These are phyloP conservation scores for Amanita molliuscula DNA, from an alignment of 768 basidiomycete species.

Conservation along the genomic window DNA sequence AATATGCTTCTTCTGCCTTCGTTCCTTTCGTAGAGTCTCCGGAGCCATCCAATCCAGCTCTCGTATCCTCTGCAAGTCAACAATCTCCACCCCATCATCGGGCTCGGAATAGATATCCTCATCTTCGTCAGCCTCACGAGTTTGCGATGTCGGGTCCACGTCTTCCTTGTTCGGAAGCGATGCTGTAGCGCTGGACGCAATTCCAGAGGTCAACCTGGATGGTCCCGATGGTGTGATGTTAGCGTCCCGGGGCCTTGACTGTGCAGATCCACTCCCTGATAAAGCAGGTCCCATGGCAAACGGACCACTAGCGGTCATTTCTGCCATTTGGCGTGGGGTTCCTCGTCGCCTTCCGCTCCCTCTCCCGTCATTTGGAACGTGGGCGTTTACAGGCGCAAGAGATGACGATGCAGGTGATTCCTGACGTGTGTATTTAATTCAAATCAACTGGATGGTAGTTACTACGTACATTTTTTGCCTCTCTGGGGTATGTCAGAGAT, in stretches of 20 bases:
- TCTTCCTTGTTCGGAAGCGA: slow-evolving; percentile 38
- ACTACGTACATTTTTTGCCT: slow-evolving; percentile 23
- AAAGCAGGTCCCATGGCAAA: slow-evolving; percentile 81
- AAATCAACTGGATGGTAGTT: slow-evolving; percentile 18
- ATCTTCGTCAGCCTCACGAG: slow-evolving; percentile 30
- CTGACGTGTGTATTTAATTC: slow-evolving; percentile 11
- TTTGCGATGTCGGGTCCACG: slow-evolving; percentile 12
- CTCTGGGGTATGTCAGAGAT: slow-evolving; percentile 25
- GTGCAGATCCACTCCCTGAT: slow-evolving; percentile 44
- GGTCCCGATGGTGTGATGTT: slow-evolving; percentile 31
- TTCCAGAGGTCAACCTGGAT: slow-evolving; percentile 31
- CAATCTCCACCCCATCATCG: slow-evolving; percentile 79
- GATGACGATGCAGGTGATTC: background rate
- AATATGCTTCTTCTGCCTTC: slow-evolving; percentile 20
- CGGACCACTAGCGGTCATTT: slow-evolving; percentile 82
- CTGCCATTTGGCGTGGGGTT: slow-evolving; percentile 38
- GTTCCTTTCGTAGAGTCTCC: slow-evolving; percentile 52
- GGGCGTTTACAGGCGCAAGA: slow-evolving; percentile 24
- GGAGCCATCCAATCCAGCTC: slow-evolving; percentile 88
- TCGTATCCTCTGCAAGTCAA: slow-evolving; percentile 71
- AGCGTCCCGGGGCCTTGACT: slow-evolving; percentile 41
- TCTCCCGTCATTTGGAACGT: slow-evolving; percentile 36
- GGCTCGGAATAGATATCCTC: slow-evolving; percentile 77
- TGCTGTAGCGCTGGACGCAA: slow-evolving; percentile 38
- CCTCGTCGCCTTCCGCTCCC: slow-evolving; percentile 47